Base-by-base conservation (phyloP, 2,329 filamentous ascomycete species). In the Coniochaeta prunicola region DNA sequence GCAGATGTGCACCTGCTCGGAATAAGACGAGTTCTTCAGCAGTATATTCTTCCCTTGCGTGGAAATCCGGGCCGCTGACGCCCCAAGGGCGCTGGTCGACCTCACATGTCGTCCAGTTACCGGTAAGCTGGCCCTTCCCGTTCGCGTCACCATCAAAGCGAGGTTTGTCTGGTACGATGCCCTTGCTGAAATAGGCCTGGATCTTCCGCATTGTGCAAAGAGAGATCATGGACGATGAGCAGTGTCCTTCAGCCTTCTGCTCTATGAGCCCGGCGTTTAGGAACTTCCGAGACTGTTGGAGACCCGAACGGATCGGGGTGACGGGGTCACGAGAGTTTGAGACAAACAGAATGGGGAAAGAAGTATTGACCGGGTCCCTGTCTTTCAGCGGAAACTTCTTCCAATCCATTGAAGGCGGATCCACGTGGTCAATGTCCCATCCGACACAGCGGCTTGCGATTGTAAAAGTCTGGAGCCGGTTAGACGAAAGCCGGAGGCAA, bases 241-340 rank as follows among this genome's bases (percentile, higher is more conserved):
- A 74, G 58, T 77, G 74, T 1, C 74, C 74, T 54, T 65, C 62
- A 1, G 68, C 63, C 17, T 64, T 59, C 59, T 75, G 72, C 66
- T 75, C 74, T 3, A 77, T 60, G 34, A 77, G 64, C 33, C 73
- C 72, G 4, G 73, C 68, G 48, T 66, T 66, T 7, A 67, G 63
- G 59, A 76, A 76, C 60, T 70, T 69, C 30, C 65, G 67, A 28
- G 73, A 68, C 73, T 74, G 75, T 21, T 69, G 69, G 24, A 77
- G 70, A 1, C 77, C 80, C 45, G 76, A 76, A 48, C 65, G 63
- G 5, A 86, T 68, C 3, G 83, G 83, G 0, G 84, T 86, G 19
- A 86, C 82, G 1, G 83, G 83, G 59, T 87, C 84, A 15, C 80
- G 74, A 0, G 77, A 80, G 64, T 82, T 85, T 36, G 78, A 79